Conservation (phyloP, 148 eudicot genomes). For the Pouteria glomerata region DNA sequence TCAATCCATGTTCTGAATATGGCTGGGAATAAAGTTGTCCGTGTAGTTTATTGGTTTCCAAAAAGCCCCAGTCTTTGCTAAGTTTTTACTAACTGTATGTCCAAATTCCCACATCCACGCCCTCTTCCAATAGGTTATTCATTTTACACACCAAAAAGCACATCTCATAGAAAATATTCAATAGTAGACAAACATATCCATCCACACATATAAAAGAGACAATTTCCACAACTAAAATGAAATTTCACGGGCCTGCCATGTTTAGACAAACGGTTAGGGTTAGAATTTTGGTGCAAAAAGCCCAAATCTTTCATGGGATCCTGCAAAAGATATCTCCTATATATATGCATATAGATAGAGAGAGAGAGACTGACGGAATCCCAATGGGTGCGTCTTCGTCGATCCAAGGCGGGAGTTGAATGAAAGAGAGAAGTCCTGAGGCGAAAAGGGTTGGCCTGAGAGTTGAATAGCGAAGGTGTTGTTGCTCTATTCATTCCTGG, state of each 20-base stretch:
- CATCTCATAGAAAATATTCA: too few relatives aligned
- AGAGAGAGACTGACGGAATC: conserved; percentile 33
- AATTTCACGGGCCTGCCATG: background rate
- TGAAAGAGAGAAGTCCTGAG: conserved; percentile 53
- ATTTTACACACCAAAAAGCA: too few relatives aligned
- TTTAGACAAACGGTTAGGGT: background rate
- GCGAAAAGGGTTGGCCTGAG: conserved; percentile 29
- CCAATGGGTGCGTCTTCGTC: conserved; percentile 61
- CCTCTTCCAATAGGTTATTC: too few relatives aligned
- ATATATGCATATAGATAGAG: conserved; percentile 1
- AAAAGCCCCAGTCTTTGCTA: too few relatives aligned
- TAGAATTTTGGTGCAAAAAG: background rate
- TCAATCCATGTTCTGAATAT: too few relatives aligned
- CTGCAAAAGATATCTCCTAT: background rate
- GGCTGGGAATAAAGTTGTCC: too few relatives aligned
- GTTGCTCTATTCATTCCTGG: conserved; percentile 43
- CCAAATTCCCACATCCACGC: too few relatives aligned
- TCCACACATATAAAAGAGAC: too few relatives aligned
- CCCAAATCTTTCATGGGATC: background rate
- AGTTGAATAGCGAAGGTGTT: conserved; percentile 27
- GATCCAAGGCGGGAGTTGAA: conserved; percentile 58
- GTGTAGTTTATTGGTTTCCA: too few relatives aligned
- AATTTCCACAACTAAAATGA: too few relatives aligned
- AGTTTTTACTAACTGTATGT: too few relatives aligned
- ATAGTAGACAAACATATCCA: too few relatives aligned